Evolutionary conservation across 805 yeast genomes (phyloP).

Genomic region (Suhomyces xylopsoci): DNA sequence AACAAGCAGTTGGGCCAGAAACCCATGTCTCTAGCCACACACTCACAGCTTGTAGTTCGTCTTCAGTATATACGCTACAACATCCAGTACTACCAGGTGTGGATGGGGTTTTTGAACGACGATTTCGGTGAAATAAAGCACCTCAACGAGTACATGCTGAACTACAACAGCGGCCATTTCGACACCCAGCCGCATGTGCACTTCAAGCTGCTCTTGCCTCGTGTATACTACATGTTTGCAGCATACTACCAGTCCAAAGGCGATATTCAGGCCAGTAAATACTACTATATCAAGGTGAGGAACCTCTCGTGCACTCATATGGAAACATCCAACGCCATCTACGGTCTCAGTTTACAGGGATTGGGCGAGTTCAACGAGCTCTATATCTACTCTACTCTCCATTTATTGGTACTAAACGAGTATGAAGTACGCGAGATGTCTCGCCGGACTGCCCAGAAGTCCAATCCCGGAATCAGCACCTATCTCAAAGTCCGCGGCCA

Average conservation of each 20-base stretch:
- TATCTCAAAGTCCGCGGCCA: conserved; percentile 10
- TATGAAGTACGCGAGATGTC: conserved; percentile 16
- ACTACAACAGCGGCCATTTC: conserved; percentile 34
- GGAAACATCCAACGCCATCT: background rate
- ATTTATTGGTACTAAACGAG: conserved; percentile 24
- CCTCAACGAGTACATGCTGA: conserved; percentile 31
- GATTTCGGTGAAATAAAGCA: conserved; percentile 20
- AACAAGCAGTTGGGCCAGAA: conserved; percentile 19
- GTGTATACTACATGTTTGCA: conserved; percentile 39
- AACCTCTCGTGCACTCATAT: conserved; percentile 16
- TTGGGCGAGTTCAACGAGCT: conserved; percentile 25
- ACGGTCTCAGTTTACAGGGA: conserved; percentile 23
- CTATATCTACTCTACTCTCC: conserved; percentile 26
- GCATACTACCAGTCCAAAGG: conserved; percentile 36
- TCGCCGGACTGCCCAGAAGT: background rate
- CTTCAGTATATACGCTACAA: conserved; percentile 26
- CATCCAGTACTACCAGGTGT: conserved; percentile 33
- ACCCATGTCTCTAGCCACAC: conserved; percentile 16
- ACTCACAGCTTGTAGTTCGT: conserved; percentile 23
- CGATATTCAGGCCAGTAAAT: conserved; percentile 35
- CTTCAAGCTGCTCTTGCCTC: conserved; percentile 31
- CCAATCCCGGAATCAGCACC: conserved; percentile 4
- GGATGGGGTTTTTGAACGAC: conserved; percentile 32
- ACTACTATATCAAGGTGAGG: conserved; percentile 36
- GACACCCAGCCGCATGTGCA: conserved; percentile 27